These are phyloP conservation scores for Chrysanthemum lavandulifolium DNA, from an alignment of 129 eudicot species.

Conservation along the genomic window DNA sequence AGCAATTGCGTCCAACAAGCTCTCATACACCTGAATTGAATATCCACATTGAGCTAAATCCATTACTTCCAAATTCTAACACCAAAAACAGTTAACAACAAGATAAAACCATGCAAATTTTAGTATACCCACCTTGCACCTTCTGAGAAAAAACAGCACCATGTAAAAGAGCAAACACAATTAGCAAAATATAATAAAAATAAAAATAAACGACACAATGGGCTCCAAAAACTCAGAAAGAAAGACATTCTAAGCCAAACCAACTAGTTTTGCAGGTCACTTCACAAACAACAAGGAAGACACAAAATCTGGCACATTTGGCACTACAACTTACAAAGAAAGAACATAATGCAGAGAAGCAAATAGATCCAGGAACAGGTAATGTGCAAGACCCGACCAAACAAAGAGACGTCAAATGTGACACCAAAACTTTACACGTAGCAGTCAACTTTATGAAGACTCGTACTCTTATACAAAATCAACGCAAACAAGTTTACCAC, in stretches of 20 bases:
- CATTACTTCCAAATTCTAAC: slow-evolving; percentile 42
- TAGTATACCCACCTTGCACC: no score
- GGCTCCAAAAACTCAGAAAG: neutral
- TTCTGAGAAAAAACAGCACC: neutral
- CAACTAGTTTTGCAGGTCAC: no score
- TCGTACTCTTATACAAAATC: neutral
- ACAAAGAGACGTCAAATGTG: no score
- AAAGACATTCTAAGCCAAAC: no score
- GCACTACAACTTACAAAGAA: no score
- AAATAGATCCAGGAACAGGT: no score
- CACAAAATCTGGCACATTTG: neutral
- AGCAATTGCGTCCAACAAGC: slow-evolving; percentile 91
- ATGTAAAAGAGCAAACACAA: neutral
- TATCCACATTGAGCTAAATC: slow-evolving; percentile 58
- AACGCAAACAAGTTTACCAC: neutral
- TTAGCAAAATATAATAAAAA: neutral
- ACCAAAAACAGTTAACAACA: slow-evolving; percentile 22
- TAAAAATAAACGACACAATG: neutral
- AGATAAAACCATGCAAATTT: neutral
- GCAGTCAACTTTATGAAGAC: no score
- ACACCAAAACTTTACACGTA: no score
- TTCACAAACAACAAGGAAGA: neutral
- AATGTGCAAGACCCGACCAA: no score
- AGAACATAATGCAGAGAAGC: no score
- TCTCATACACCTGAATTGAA: slow-evolving; percentile 93